phyloP scores from a whole-genome alignment of 2,329 filamentous ascomycete genomes.

The Pseudocercospora macadamiae region DNA sequence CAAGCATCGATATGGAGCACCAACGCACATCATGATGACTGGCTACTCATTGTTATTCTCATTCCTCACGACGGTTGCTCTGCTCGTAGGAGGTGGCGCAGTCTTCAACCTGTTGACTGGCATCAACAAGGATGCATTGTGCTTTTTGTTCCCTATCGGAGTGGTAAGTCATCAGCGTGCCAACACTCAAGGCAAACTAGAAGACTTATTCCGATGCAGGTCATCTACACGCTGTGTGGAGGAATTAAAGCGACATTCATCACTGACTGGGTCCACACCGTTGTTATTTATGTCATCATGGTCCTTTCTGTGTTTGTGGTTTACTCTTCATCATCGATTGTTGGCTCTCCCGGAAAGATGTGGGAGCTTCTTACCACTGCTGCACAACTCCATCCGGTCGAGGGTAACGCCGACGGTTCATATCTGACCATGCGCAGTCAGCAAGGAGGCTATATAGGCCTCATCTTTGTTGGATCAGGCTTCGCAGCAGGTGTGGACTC shows the following conservation, averaged over 20 bases:
- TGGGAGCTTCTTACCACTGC: conserved; percentile 33
- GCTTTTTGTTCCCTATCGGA: conserved; percentile 48
- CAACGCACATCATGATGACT: conserved; percentile 45
- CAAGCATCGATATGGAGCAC: conserved; percentile 31
- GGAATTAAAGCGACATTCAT: conserved; percentile 48
- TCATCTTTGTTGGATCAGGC: background rate
- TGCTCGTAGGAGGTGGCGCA: conserved; percentile 48
- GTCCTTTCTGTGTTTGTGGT: conserved; percentile 46
- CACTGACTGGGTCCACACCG: conserved; percentile 41
- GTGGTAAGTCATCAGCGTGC: too few relatives aligned
- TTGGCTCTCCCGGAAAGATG: conserved; percentile 43
- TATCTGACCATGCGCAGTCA: conserved; percentile 42
- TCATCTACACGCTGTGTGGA: conserved; percentile 39
- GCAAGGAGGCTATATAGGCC: conserved; percentile 3
- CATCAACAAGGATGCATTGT: conserved; percentile 47
- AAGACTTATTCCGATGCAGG: too few relatives aligned
- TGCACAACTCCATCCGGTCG: conserved; percentile 28
- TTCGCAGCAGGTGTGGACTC: conserved; percentile 43
- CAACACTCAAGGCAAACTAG: too few relatives aligned
- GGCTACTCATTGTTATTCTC: conserved; percentile 47
- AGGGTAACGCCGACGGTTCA: conserved; percentile 43
- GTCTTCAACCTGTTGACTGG: conserved; percentile 48
- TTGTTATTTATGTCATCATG: conserved; percentile 48
- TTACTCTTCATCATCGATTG: conserved; percentile 33
- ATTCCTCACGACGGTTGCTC: conserved; percentile 44